phyloP scores from a whole-genome alignment of 2,329 filamentous ascomycete genomes.

The Exophiala sideris region DNA sequence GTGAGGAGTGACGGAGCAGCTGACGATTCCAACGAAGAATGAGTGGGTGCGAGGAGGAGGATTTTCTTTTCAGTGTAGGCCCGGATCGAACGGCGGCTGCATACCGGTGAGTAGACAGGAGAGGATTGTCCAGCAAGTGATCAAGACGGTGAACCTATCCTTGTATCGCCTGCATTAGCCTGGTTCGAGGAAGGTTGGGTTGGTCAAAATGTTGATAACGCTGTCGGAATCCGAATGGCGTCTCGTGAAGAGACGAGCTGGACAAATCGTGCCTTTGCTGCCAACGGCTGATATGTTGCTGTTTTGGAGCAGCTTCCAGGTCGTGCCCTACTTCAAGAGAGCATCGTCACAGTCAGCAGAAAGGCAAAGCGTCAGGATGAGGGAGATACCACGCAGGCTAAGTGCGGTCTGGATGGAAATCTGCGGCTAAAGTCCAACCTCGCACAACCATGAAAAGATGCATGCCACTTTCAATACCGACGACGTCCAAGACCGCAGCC shows the following conservation, averaged over 20 bases:
- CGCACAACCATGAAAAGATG: constrained; percentile 2
- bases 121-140: neutral
- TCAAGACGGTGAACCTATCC: constrained; percentile 1
- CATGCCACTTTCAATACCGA: neutral
- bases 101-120: neutral
- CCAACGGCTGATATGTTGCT: no score
- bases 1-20: constrained; percentile 6
- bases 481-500: constrained; percentile 5
- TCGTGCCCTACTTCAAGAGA: neutral
- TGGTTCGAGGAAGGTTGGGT: neutral
- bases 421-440: constrained; percentile 8
- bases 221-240: neutral
- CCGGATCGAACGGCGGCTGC: constrained; percentile 2
- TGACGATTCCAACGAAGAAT: neutral
- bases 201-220: constrained; percentile 4
- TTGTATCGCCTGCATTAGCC: constrained; percentile 7
- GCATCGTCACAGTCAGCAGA: neutral
- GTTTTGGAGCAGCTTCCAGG: no score
- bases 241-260: neutral
- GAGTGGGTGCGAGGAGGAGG: neutral
- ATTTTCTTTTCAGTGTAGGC: neutral
- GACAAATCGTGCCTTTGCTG: no score
- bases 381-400: neutral
- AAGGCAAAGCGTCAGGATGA: neutral
- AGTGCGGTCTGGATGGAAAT: neutral